A percentile compares a stretch with the other conserved stretches of the same genome.
phyloP scores from a whole-genome alignment of 371 early-diverging fungal genomes.

The Circinella umbellata region DNA sequence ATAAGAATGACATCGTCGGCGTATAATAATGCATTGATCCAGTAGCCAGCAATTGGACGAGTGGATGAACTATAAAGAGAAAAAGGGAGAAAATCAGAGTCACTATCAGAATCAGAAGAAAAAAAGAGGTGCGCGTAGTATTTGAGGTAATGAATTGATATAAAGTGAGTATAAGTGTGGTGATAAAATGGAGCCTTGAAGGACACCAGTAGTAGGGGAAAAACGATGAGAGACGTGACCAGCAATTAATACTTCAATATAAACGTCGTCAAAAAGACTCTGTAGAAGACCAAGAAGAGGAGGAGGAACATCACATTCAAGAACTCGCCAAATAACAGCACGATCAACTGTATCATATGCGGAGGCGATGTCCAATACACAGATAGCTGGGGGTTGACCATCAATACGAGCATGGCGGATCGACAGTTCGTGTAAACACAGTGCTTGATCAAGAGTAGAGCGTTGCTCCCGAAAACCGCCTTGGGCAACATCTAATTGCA shows the following conservation, averaged over 20 bases:
- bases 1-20: constrained; percentile 30
- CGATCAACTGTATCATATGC: constrained; percentile 28
- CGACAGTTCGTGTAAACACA: constrained; percentile 4
- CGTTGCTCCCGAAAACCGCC: constrained; percentile 32
- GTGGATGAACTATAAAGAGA: neutral
- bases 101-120: too few species aligned
- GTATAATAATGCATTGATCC: constrained; percentile 9
- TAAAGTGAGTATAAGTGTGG: too few species aligned
- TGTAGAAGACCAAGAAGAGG: neutral
- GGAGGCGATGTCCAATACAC: constrained; percentile 26
- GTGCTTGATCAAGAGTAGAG: constrained; percentile 10
- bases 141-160: too few species aligned
- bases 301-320: neutral
- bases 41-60: neutral
- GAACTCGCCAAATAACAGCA: constrained; percentile 17
- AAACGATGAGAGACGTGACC: too few species aligned
- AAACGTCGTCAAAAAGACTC: too few species aligned
- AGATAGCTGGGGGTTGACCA: constrained; percentile 10
- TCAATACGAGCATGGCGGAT: neutral
- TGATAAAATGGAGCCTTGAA: too few species aligned
- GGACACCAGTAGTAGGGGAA: too few species aligned
- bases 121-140: neutral
- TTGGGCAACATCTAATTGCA: constrained; percentile 27
- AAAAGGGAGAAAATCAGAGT: too few species aligned
- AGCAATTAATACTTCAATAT: too few species aligned